Evolutionary conservation across 75 land plant species (phyloP), one percentile per base, ranked within the genome.

Genomic region (Pinus tabuliformis): DNA sequence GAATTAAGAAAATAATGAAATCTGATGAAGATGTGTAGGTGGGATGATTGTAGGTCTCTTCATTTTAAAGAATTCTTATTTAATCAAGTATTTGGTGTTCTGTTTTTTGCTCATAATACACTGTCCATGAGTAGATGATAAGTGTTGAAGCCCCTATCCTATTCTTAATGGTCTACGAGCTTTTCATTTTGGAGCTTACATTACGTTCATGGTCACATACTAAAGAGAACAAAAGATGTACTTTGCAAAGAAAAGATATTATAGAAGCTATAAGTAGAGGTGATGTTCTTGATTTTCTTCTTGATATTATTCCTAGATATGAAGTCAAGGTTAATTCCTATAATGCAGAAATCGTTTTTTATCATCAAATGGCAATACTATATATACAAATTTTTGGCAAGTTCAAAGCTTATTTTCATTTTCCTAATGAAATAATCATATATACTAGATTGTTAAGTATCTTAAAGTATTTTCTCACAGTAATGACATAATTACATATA

Each of bases 1-100:
- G 87, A 68, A 89, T 89, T 57, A 91, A 82, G 80, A 89, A 80
- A 49, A 81, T 91, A 24, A 91, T 91, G 91, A 89, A 89, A 80
- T 60, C 91, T 16, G 86, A 89, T 76, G 78, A 73, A 70, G 83
- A 86, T 54, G 93, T 91, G 0, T 86, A 91, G 91, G 92, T 90
- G 45, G 22, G 79, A 30, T 77, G 16, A 16, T 64, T 14, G 26
- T 14, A 45, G 8, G 16, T 12, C 21, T 49, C 54, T 74, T n/a
- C 22, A 8, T 49, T 49, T 70, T 81, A 63, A 58, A 49, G 22
- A 4, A 24, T 59, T 30, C 4, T 73, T 68, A 64, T 49, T 59
- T 20, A 15, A 13, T 57, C 26, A n/a, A 13, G 54, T 42, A 30
- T 26, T 79, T 49, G 57, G 17, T 68, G 62, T 22, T 76, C 22